phyloP scores from a whole-genome alignment of 306 rosid species.

The Fagus sylvatica region DNA sequence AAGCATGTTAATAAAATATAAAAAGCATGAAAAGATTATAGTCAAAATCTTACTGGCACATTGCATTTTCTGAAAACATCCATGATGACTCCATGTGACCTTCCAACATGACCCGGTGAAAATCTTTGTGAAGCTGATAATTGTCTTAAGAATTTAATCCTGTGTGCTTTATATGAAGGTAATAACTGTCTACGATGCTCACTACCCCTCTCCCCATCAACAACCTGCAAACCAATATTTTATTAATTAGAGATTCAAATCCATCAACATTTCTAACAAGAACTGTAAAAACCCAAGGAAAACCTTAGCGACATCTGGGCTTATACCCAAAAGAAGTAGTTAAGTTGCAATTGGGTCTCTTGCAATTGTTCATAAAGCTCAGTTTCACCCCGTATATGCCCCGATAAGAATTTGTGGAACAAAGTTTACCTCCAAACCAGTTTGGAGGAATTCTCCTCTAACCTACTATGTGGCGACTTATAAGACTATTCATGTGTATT shows the following conservation, averaged over 20 bases:
- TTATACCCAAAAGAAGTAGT: no score
- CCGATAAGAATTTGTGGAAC: no score
- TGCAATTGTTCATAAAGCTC: no score
- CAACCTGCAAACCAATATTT: slow-evolving; percentile 45
- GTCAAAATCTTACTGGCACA: slow-evolving; percentile 57
- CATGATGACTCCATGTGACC: slow-evolving; percentile 46
- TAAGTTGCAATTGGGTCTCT: no score
- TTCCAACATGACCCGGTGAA: slow-evolving; percentile 61
- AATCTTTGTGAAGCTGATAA: slow-evolving; percentile 33
- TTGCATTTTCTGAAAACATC: slow-evolving; percentile 60
- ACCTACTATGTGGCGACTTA: no score
- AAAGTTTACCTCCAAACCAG: no score
- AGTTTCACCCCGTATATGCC: no score
- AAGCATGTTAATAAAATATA: slow-evolving; percentile 9
- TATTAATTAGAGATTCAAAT: slow-evolving; percentile 1
- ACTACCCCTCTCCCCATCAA: slow-evolving; percentile 83
- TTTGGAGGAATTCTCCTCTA: no score
- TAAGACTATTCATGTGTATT: no score
- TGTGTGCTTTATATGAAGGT: slow-evolving; percentile 84
- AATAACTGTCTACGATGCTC: slow-evolving; percentile 68
- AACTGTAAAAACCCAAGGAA: no score
- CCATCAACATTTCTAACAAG: neutral
- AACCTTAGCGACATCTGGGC: no score
- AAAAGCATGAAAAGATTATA: neutral
- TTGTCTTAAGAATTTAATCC: slow-evolving; percentile 52